Conservation (phyloP, 2,329 filamentous ascomycete genomes). For the Penicillium crustosum region DNA sequence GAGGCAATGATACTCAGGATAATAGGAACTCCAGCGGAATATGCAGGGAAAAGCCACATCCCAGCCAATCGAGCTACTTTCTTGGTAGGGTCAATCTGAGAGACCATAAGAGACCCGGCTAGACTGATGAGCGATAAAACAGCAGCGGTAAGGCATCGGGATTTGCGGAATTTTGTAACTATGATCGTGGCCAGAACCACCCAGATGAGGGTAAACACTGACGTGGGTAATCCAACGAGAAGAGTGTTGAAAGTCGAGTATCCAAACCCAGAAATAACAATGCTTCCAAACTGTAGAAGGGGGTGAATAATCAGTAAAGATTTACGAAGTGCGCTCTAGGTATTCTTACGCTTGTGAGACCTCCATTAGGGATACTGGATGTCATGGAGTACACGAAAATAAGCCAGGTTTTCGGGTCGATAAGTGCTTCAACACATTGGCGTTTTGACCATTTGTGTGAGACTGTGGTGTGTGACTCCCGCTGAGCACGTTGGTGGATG, state of each 20-base stretch:
- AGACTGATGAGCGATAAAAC: neutral
- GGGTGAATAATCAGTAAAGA: neutral
- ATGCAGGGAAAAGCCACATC: constrained; percentile 30
- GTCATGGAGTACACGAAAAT: constrained; percentile 30
- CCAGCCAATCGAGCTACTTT: constrained; percentile 3
- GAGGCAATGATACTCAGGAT: constrained; percentile 38
- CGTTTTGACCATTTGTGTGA: neutral
- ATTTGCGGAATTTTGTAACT: constrained; percentile 7
- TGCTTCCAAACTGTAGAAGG: constrained; percentile 15
- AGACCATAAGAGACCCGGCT: neutral
- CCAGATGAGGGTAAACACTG: constrained; percentile 12
- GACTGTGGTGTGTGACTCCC: neutral
- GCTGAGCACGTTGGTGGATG: neutral
- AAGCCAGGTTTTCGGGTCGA: constrained; percentile 35
- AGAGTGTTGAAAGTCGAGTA: constrained; percentile 21
- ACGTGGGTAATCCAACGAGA: constrained; percentile 14
- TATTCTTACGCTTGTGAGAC: constrained; percentile 19
- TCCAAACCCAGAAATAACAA: constrained; percentile 20
- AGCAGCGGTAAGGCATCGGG: neutral
- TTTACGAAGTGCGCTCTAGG: neutral
- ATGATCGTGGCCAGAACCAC: constrained; percentile 5
- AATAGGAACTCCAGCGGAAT: constrained; percentile 34
- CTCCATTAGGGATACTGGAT: constrained; percentile 32
- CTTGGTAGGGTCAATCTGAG: neutral
- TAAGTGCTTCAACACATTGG: constrained; percentile 36